Conservation (phyloP, 2,329 filamentous ascomycete genomes). For the Ceratocystis smalleyi region DNA sequence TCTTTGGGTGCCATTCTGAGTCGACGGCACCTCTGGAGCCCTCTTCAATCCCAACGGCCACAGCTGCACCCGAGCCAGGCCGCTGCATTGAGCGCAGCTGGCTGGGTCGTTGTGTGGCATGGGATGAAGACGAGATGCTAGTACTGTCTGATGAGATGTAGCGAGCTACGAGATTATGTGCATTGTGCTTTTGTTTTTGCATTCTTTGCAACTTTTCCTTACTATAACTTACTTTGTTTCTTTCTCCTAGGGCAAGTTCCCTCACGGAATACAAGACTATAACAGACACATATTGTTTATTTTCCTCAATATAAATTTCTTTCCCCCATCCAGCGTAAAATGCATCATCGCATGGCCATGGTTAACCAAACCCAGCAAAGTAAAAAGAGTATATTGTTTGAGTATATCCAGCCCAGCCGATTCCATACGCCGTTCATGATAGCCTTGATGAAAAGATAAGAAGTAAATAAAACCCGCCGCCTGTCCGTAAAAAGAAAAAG, state of each 20-base stretch:
- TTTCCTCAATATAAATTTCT: not conserved
- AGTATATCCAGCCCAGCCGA: not conserved
- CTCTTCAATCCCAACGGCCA: constrained; percentile 20
- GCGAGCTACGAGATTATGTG: not conserved
- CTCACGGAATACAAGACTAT: not conserved
- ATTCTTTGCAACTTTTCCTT: not conserved
- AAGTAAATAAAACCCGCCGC: too few relatives aligned
- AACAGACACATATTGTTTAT: not conserved
- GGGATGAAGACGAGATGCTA: constrained; percentile 21
- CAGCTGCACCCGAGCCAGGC: constrained; percentile 21
- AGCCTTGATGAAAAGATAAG: not conserved
- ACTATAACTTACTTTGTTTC: not conserved
- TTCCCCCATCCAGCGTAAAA: not conserved
- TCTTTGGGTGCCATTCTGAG: constrained; percentile 34
- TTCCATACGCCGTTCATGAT: not conserved
- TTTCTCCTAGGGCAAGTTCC: not conserved
- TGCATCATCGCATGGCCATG: too few relatives aligned
- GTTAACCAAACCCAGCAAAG: not conserved
- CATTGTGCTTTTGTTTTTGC: not conserved
- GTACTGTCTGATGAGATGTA: constrained; percentile 24
- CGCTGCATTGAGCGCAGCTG: constrained; percentile 27
- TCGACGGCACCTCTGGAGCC: constrained; percentile 22
- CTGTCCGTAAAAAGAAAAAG: too few relatives aligned
- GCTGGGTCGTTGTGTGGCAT: constrained; percentile 30
- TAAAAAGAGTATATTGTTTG: not conserved